phyloP scores from a whole-genome alignment of 345 rosid genomes.

The Brassica rapa region DNA sequence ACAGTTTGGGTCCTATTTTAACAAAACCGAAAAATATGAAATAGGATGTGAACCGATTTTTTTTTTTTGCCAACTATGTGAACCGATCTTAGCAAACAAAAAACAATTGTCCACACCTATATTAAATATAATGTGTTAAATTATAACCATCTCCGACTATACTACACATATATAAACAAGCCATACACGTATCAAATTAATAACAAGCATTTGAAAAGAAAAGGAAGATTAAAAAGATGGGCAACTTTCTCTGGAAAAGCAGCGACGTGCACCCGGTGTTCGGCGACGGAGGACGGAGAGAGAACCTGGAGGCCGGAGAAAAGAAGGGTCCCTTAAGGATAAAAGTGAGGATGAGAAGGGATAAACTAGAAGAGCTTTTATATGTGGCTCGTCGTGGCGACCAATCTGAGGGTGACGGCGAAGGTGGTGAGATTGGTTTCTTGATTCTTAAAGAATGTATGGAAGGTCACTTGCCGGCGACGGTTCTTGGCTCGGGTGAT shows the following conservation, averaged over 20 bases:
- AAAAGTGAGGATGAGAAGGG: constrained; percentile 40
- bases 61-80: background rate
- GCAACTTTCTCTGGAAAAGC: constrained; percentile 37
- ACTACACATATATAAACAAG: background rate
- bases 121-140: background rate
- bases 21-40: background rate
- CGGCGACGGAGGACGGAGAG: constrained; percentile 8
- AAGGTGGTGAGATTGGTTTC: constrained; percentile 33
- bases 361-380: constrained; percentile 31
- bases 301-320: constrained; percentile 9
- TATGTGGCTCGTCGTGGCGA: constrained; percentile 9
- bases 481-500: constrained; percentile 12
- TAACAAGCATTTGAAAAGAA: background rate
- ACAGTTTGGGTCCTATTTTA: background rate
- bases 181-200: constrained; percentile 17
- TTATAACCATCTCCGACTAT: constrained; percentile 1
- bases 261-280: constrained; percentile 31
- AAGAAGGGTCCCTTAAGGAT: constrained; percentile 21
- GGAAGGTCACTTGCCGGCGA: constrained; percentile 33
- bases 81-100: background rate
- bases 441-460: constrained; percentile 37
- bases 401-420: constrained; percentile 1
- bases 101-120: background rate
- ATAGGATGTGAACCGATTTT: background rate
- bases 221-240: constrained; percentile 26